Percentiles rank a stretch among this genome's conserved stretches.
phyloP scores from a whole-genome alignment of 2,329 filamentous ascomycete genomes.

The Epichloe gansuensis region DNA sequence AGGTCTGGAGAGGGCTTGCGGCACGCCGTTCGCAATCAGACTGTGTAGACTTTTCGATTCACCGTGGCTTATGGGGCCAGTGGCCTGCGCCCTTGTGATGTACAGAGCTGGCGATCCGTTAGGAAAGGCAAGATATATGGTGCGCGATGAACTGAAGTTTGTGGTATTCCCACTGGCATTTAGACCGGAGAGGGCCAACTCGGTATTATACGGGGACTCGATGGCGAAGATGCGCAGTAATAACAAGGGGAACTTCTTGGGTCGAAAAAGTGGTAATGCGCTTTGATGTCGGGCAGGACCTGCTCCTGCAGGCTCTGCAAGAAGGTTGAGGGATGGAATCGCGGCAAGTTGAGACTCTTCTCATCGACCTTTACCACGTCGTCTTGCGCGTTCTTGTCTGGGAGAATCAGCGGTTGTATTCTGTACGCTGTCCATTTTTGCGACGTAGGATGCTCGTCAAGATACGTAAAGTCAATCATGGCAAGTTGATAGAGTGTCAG shows the following conservation, averaged over 20 bases:
- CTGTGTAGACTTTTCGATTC: slow-evolving; percentile 55
- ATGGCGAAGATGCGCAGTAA: slow-evolving; percentile 69
- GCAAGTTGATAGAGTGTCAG: slow-evolving; percentile 54
- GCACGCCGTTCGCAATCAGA: slow-evolving; percentile 66
- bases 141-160: slow-evolving; percentile 52
- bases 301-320: slow-evolving; percentile 63
- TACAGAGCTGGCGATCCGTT: slow-evolving; percentile 69
- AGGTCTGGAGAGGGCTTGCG: slow-evolving; percentile 68
- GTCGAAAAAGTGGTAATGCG: slow-evolving; percentile 71
- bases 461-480: slow-evolving; percentile 55
- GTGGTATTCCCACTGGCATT: slow-evolving; percentile 22
- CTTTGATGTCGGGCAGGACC: slow-evolving; percentile 67
- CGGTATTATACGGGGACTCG: slow-evolving; percentile 67
- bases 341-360: slow-evolving; percentile 43
- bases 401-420: slow-evolving; percentile 39
- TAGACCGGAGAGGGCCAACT: slow-evolving; percentile 30
- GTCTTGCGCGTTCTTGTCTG: slow-evolving; percentile 24
- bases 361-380: slow-evolving; percentile 30
- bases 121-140: slow-evolving; percentile 72
- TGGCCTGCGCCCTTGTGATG: slow-evolving; percentile 39
- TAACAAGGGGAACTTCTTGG: slow-evolving; percentile 53
- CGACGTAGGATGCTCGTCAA: slow-evolving; percentile 52
- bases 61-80: slow-evolving; percentile 27
- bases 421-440: slow-evolving; percentile 54
- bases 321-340: slow-evolving; percentile 72